A percentile compares a stretch with the other conserved stretches of the same genome.
These are phyloP conservation scores for Blastomyces gilchristii DNA, from an alignment of 2,329 filamentous ascomycete species.

Conservation along the genomic window DNA sequence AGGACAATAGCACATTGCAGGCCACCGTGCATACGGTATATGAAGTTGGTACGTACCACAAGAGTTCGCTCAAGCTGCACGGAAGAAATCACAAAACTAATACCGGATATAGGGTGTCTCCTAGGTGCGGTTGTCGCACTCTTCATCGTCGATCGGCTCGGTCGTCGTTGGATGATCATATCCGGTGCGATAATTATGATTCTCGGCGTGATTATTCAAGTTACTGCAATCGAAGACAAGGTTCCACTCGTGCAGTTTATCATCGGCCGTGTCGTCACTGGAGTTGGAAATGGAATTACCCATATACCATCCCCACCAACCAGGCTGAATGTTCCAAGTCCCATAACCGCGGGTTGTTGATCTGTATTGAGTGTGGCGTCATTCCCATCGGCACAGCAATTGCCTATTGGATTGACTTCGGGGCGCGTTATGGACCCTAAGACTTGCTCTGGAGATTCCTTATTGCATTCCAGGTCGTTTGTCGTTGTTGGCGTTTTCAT, in stretches of 20 bases:
- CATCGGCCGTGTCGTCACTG: conserved; percentile 39
- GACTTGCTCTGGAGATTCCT: conserved; percentile 37
- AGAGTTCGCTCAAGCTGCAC: background rate
- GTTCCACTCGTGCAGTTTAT: conserved; percentile 40
- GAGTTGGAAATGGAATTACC: conserved; percentile 44
- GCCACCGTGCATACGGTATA: conserved; percentile 43
- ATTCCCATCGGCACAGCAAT: conserved; percentile 38
- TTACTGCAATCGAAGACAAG: conserved; percentile 13
- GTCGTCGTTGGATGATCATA: conserved; percentile 37
- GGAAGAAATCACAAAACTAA: background rate
- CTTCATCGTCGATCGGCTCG: conserved; percentile 20
- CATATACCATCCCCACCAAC: conserved; percentile 39
- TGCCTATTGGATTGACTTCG: conserved; percentile 38
- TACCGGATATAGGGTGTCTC: conserved; percentile 18
- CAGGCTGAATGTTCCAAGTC: conserved; percentile 40
- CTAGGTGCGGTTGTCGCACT: conserved; percentile 20
- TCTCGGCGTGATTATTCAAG: conserved; percentile 20
- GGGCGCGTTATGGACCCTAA: conserved; percentile 19
- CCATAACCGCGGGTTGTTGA: conserved; percentile 47
- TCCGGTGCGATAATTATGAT: conserved; percentile 43
- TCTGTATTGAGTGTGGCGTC: conserved; percentile 43
- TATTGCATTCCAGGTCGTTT: conserved; percentile 40
- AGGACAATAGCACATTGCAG: conserved; percentile 34
- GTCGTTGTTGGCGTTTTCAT: conserved; percentile 37
- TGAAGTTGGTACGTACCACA: conserved; percentile 31